These are phyloP conservation scores for Phytopythium litorale DNA, from an alignment of 352 stramenopile genomes.

Conservation along the genomic window DNA sequence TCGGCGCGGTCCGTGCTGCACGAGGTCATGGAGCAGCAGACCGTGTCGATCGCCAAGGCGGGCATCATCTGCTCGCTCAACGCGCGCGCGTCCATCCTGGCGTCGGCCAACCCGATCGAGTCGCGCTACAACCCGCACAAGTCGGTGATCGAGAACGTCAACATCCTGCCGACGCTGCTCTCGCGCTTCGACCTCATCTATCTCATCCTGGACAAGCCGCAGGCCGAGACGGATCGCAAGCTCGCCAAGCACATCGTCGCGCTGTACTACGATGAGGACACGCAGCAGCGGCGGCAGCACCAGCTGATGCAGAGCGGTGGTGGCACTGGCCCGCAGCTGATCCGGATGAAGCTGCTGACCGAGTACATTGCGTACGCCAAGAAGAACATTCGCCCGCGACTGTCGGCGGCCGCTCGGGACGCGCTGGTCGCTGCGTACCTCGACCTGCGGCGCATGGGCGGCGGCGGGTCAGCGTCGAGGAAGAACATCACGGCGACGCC, in stretches of 20 bases:
- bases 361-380: constrained; percentile 98
- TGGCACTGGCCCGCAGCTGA: constrained; percentile 42
- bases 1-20: constrained; percentile 97
- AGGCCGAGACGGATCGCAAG: constrained; percentile 92
- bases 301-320: constrained; percentile 15
- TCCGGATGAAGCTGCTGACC: constrained; percentile 81
- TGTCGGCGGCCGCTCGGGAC: constrained; percentile 88
- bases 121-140: constrained; percentile 98
- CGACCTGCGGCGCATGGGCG: constrained; percentile 79
- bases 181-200: constrained; percentile 99
- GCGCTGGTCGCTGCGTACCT: constrained; percentile 94
- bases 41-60: constrained; percentile 97
- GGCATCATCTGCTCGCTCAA: constrained; percentile 99
- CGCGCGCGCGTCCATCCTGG: constrained; percentile 97
- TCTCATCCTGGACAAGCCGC: constrained; percentile 97
- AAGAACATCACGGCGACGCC: constrained; percentile 98
- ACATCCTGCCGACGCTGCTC: constrained; percentile 96
- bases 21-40: constrained; percentile 99
- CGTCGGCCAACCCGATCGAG: constrained; percentile 98
- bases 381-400: constrained; percentile 87
- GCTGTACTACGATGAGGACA: constrained; percentile 93
- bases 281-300: constrained; percentile 32
- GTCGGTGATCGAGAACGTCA: constrained; percentile 98
- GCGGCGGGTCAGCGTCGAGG: constrained; percentile 47
- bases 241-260: constrained; percentile 97